A percentile compares a stretch with the other conserved stretches of the same genome.
Conservation (phyloP, 148 eudicot genomes). For the Amaranthus palmeri region DNA sequence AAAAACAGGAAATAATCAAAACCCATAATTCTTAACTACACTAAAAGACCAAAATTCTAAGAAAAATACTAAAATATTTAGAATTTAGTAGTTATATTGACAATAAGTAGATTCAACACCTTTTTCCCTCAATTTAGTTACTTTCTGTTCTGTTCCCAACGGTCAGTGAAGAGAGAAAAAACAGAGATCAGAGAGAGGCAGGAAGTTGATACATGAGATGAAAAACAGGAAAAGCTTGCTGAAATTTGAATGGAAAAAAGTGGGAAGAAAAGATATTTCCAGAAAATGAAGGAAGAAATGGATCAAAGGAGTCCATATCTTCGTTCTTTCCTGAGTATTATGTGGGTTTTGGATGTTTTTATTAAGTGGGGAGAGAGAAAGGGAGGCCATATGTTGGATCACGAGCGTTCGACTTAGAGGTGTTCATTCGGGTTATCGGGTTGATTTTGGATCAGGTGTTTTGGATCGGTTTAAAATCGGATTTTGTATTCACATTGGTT, state of each 20-base stretch:
- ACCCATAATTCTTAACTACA: slow-evolving; percentile 22
- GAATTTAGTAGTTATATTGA: not conserved
- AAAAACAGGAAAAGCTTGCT: not conserved
- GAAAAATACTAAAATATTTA: slow-evolving; percentile 1
- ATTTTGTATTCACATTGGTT: too few species aligned
- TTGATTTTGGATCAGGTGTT: too few species aligned
- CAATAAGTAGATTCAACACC: slow-evolving; percentile 8
- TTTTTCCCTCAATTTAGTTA: not conserved
- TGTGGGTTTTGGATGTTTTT: slow-evolving; percentile 10
- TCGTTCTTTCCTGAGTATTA: not conserved
- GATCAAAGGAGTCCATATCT: slow-evolving; percentile 28
- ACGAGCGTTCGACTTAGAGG: too few species aligned
- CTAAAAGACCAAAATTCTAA: not conserved
- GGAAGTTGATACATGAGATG: not conserved
- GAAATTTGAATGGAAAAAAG: slow-evolving; percentile 14
- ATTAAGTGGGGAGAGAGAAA: slow-evolving; percentile 13
- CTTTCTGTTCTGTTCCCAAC: not conserved
- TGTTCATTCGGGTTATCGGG: too few species aligned
- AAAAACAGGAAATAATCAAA: slow-evolving; percentile 4
- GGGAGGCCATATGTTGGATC: not conserved
- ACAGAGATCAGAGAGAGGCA: not conserved
- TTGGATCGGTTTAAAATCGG: too few species aligned
- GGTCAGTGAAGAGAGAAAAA: not conserved
- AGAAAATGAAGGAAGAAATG: slow-evolving; percentile 27
- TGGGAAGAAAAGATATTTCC: slow-evolving; percentile 11